Evolutionary conservation across 169 alveolate species (phyloP), one percentile per base, ranked within the genome.

Genomic region (Prorocentrum cordatum): DNA sequence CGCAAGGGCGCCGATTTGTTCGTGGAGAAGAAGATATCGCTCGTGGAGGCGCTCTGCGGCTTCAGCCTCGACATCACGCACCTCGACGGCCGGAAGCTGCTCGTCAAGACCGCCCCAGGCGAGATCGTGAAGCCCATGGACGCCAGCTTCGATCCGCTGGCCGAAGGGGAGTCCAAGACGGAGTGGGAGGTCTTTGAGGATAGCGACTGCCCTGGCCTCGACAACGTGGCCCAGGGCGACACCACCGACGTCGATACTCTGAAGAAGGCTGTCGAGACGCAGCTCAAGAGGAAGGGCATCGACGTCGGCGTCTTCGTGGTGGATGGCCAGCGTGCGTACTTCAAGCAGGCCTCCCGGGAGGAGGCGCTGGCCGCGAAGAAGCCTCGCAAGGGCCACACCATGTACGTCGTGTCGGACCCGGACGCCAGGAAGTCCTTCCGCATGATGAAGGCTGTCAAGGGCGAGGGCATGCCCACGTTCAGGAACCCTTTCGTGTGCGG

Each of bases 361-460:
- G 87, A 77, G 36, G 87, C 87, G 14, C 59, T 77, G 9, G 36
- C 87, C 32, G 87, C 47, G 29, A 62, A 62, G 72, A 62, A 62
- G 72, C 61, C 82, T 39, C 9, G 24, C 27, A 62, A 62, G 39
- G 72, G 72, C 38, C 14, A 26, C 24, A 62, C 72, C 35, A 62
- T 62, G 87, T 77, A 77, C 62, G 33, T 77, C 62, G 58, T 77
- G 24, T 39, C 87, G 14, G 87, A 77, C 36, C 87, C 87, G 0
- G 24, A 77, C 73, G 87, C 87, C 20, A 77, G 59, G 87, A 77
- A 77, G 73, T n/a, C 73, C 61, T 77, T 77, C 87, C 87, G 87
- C 87, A 77, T 77, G 87, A 77, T 77, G 87, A 77, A 77, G 90
- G 87, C 87, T 16, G 87, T 77, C 47, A 77, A 77, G 62, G 90